Evolutionary conservation across 495 filamentous ascomycete genomes (phyloP).

Genomic region (Margaritispora aquatica): DNA sequence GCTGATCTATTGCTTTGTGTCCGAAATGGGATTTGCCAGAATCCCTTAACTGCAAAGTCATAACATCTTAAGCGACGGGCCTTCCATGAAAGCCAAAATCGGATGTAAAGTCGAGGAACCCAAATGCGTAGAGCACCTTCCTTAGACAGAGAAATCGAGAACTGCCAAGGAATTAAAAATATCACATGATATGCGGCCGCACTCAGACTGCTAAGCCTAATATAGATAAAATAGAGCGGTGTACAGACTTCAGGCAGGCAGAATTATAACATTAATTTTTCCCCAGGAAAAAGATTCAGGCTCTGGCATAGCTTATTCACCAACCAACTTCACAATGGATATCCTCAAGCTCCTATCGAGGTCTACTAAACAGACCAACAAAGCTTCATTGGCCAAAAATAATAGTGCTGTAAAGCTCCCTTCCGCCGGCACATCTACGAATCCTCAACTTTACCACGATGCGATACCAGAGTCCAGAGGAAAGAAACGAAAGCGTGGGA

Average conservation of each 20-base stretch:
- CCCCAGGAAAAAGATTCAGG: no score
- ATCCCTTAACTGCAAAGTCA: no score
- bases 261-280: background rate
- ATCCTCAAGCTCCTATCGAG: conserved; percentile 62
- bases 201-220: no score
- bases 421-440: conserved; percentile 41
- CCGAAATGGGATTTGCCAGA: no score
- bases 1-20: background rate
- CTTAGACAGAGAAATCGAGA: background rate
- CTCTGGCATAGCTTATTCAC: no score
- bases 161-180: background rate
- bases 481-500: conserved; percentile 43
- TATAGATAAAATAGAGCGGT: background rate
- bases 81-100: no score
- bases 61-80: no score
- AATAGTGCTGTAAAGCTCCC: conserved; percentile 35
- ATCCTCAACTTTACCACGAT: conserved; percentile 46
- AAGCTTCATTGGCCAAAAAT: conserved; percentile 24
- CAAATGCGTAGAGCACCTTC: no score
- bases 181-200: no score
- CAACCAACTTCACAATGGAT: conserved; percentile 40
- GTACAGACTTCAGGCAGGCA: background rate
- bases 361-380: conserved; percentile 44
- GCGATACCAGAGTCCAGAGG: conserved; percentile 27
- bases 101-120: no score